Conservation (phyloP, 1,284 basidiomycete genomes). For the Paramarasmius palmivorus region DNA sequence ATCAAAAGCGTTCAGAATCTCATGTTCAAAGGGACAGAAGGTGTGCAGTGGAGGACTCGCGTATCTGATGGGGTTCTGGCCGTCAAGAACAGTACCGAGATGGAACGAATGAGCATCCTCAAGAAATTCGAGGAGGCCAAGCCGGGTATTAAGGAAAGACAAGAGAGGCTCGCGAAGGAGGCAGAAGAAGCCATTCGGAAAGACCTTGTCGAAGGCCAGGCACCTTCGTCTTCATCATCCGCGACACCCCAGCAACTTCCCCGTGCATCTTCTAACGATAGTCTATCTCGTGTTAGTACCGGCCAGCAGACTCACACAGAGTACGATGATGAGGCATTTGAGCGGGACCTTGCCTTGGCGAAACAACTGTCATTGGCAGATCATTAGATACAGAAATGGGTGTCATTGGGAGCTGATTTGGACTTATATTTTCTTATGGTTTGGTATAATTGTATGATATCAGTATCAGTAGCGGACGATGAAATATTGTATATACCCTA, state of each 20-base stretch:
- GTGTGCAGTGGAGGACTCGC: conserved; percentile 31
- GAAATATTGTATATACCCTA: no score
- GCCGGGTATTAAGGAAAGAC: conserved; percentile 31
- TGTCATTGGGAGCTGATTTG: no score
- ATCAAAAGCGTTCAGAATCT: conserved; percentile 36
- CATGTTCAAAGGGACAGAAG: conserved; percentile 27
- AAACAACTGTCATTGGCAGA: conserved; percentile 37
- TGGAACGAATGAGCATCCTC: conserved; percentile 36
- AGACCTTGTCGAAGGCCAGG: conserved; percentile 11
- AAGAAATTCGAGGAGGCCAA: conserved; percentile 37
- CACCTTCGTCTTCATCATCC: not conserved
- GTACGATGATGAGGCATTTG: conserved; percentile 32
- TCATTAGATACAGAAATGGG: conserved; percentile 15
- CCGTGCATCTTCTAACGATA: not conserved
- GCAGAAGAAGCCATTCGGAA: conserved; percentile 32
- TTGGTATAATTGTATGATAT: no score
- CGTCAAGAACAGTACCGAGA: conserved; percentile 28
- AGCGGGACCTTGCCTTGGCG: conserved; percentile 35
- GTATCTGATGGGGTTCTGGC: conserved; percentile 39
- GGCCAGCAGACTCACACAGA: conserved; percentile 15
- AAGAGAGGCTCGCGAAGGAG: conserved; percentile 32
- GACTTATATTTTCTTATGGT: no score
- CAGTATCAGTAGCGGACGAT: no score
- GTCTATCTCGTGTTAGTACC: not conserved
- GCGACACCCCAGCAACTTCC: not conserved